Evolutionary conservation across 2,329 filamentous ascomycete species (phyloP).

Genomic region (Trichocomaceae sp.): DNA sequence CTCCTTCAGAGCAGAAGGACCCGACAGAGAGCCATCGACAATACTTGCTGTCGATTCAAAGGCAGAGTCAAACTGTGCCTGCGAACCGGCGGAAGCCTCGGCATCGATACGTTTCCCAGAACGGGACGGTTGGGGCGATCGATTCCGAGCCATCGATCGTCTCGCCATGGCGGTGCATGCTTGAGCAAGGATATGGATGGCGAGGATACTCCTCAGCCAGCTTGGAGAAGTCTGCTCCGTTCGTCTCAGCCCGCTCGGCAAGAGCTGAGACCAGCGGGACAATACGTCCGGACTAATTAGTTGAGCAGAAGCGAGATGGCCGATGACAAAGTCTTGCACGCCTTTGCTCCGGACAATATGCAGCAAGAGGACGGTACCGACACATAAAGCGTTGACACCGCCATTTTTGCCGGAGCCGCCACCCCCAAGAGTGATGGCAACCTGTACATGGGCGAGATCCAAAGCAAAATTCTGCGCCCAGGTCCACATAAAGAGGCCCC

Average conservation of each 20-base stretch:
- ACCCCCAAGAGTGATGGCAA: constrained; percentile 82
- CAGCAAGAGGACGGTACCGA: constrained; percentile 40
- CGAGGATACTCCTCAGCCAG: constrained; percentile 43
- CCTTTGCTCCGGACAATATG: constrained; percentile 42
- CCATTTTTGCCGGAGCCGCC: constrained; percentile 52
- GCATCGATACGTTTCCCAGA: constrained; percentile 40
- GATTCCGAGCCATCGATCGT: constrained; percentile 41
- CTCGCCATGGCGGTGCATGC: constrained; percentile 43
- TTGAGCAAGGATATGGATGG: constrained; percentile 45
- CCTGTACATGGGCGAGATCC: constrained; percentile 86
- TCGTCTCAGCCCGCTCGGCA: constrained; percentile 40
- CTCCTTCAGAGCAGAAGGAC: constrained; percentile 47
- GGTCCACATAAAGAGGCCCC: constrained; percentile 74
- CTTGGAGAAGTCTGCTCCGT: constrained; percentile 39
- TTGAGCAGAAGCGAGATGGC: constrained; percentile 40
- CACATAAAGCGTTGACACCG: constrained; percentile 41
- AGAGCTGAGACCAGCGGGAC: constrained; percentile 37
- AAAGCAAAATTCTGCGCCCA: constrained; percentile 82
- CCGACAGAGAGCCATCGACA: constrained; percentile 43
- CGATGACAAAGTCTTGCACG: constrained; percentile 45
- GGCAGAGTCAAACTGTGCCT: constrained; percentile 36
- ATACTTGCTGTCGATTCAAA: constrained; percentile 39
- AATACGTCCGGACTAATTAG: constrained; percentile 38
- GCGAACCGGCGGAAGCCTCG: constrained; percentile 40
- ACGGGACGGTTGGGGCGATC: constrained; percentile 35